Conservation (phyloP, 176 grass and related monocot species). For the Melocanna baccifera region DNA sequence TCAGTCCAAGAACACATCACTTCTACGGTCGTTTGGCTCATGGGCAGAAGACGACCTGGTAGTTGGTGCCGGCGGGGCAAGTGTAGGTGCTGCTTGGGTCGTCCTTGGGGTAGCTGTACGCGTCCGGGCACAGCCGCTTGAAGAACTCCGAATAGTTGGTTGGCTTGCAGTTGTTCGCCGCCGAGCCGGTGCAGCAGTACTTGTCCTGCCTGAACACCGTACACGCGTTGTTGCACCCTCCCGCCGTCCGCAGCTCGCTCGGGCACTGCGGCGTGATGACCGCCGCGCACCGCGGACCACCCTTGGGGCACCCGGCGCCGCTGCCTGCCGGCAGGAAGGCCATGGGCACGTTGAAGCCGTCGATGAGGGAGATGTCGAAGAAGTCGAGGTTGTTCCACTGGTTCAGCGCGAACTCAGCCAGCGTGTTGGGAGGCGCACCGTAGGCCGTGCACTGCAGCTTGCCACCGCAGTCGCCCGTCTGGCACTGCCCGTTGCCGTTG, state of each 20-base stretch:
- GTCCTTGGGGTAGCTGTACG: conserved; percentile 41
- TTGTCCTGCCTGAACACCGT: conserved; percentile 30
- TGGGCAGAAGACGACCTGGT: conserved; percentile 52
- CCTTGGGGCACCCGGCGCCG: conserved; percentile 37
- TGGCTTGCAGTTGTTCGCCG: neutral
- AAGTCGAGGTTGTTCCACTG: neutral
- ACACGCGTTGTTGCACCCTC: conserved; percentile 50
- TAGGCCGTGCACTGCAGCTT: conserved; percentile 17
- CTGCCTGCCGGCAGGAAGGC: conserved; percentile 28
- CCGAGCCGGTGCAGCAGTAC: conserved; percentile 41
- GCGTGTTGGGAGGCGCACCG: conserved; percentile 16
- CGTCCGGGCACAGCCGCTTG: conserved; percentile 45
- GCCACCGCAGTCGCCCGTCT: conserved; percentile 59
- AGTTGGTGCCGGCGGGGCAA: conserved; percentile 43
- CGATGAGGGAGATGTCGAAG: conserved; percentile 47
- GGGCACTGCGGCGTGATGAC: conserved; percentile 6
- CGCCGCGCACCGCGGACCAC: neutral
- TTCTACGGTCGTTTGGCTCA: neutral
- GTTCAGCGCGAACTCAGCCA: conserved; percentile 49
- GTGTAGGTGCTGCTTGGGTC: conserved; percentile 3
- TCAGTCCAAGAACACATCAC: too few relatives aligned
- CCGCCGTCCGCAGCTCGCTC: neutral
- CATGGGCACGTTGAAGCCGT: conserved; percentile 62
- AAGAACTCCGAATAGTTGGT: conserved; percentile 52
- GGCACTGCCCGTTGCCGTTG: conserved; percentile 33